These are phyloP conservation scores for Kalanchoe fedtschenkoi DNA, from an alignment of 164 flowering plant species.

Conservation along the genomic window DNA sequence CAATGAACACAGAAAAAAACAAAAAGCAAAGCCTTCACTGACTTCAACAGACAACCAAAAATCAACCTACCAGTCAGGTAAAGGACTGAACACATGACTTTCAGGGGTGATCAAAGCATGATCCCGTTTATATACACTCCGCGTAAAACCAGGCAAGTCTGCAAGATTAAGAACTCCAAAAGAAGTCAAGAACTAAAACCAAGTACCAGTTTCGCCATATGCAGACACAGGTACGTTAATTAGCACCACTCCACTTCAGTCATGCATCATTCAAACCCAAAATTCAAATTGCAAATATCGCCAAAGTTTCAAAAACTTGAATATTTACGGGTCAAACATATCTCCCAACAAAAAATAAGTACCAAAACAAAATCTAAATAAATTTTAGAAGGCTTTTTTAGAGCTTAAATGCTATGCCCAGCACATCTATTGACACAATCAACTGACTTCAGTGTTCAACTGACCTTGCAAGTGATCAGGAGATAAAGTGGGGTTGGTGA, in stretches of 20 bases:
- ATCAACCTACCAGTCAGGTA: constrained; percentile 69
- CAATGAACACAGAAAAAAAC: constrained; percentile 4
- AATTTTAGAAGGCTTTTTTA: too few species aligned
- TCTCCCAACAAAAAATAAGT: background rate
- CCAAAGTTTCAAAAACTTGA: background rate
- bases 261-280: background rate
- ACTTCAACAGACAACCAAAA: constrained; percentile 1
- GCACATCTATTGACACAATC: background rate
- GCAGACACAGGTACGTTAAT: background rate
- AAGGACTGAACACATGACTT: constrained; percentile 88
- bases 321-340: background rate
- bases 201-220: background rate
- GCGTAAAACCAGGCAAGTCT: constrained; percentile 97
- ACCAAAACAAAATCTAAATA: too few species aligned
- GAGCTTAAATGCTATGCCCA: background rate
- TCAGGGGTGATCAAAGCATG: constrained; percentile 93
- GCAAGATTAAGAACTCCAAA: constrained; percentile 13
- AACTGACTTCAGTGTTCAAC: background rate
- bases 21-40: background rate
- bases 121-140: constrained; percentile 77
- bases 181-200: background rate
- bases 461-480: constrained; percentile 80
- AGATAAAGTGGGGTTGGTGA: constrained; percentile 76
- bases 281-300: background rate
- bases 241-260: background rate